These are phyloP conservation scores for Saccharomycopsis fodiens DNA, from an alignment of 805 yeast species.

Conservation along the genomic window DNA sequence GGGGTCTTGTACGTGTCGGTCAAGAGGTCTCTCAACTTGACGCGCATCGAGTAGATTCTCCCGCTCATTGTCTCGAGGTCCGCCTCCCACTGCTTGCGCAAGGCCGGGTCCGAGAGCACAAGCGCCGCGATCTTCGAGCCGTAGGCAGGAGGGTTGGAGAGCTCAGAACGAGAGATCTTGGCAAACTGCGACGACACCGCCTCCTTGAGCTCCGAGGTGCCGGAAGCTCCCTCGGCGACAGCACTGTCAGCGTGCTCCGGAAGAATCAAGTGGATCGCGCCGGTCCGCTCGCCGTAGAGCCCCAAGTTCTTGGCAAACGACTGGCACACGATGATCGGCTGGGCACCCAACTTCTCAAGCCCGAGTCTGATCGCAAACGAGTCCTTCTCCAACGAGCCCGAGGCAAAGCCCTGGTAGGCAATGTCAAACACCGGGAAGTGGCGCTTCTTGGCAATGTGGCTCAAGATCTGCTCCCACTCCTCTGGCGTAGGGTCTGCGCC, in stretches of 20 bases:
- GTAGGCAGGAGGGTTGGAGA: slow-evolving; percentile 91
- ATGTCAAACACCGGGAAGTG: slow-evolving; percentile 81
- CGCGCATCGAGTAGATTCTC: slow-evolving; percentile 69
- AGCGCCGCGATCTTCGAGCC: slow-evolving; percentile 85
- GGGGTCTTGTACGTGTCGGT: slow-evolving; percentile 41
- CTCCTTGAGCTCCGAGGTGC: slow-evolving; percentile 22
- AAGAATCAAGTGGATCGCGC: slow-evolving; percentile 38
- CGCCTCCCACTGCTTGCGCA: slow-evolving; percentile 66
- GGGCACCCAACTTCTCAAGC: slow-evolving; percentile 28
- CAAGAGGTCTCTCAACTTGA: slow-evolving; percentile 52
- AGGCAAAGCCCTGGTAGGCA: slow-evolving; percentile 94
- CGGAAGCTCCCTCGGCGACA: not conserved
- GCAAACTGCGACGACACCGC: slow-evolving; percentile 72
- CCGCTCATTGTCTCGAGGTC: slow-evolving; percentile 77
- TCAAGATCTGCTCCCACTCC: slow-evolving; percentile 74
- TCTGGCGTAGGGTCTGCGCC: slow-evolving; percentile 83
- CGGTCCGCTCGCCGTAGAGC: slow-evolving; percentile 90
- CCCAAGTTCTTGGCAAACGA: slow-evolving; percentile 96
- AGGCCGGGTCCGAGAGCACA: slow-evolving; percentile 52
- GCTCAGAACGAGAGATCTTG: slow-evolving; percentile 74
- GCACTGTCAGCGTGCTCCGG: slow-evolving; percentile 9
- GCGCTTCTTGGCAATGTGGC: slow-evolving; percentile 47
- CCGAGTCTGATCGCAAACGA: slow-evolving; percentile 45
- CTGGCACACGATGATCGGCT: slow-evolving; percentile 50
- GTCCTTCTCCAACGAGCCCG: slow-evolving; percentile 76